Conservation (phyloP, 495 filamentous ascomycete species). For the Penicillium bialowiezense region DNA sequence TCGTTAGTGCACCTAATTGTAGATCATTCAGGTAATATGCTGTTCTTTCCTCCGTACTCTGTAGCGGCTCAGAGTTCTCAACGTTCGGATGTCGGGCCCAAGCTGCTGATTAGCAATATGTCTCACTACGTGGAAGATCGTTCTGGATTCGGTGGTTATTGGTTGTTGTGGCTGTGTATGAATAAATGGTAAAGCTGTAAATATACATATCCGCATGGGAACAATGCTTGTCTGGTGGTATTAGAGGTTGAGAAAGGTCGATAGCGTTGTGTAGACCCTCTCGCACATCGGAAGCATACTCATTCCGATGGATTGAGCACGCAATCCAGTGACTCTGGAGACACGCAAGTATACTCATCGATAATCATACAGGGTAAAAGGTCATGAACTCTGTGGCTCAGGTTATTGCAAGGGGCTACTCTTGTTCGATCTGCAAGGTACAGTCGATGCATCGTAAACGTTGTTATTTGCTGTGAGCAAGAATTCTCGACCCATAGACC, state of each 20-base stretch:
- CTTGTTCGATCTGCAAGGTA: constrained; percentile 5
- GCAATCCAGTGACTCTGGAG: too few species aligned
- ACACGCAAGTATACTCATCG: too few species aligned
- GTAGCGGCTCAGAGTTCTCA: neutral
- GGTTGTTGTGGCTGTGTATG: neutral
- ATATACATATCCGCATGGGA: too few species aligned
- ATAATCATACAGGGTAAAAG: too few species aligned
- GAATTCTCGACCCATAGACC: neutral
- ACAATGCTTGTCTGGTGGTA: too few species aligned
- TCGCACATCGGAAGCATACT: too few species aligned
- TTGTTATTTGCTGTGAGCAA: neutral
- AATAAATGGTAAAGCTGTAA: neutral
- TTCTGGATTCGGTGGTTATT: neutral
- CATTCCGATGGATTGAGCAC: too few species aligned
- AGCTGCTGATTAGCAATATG: neutral
- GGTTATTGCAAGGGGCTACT: constrained; percentile 1
- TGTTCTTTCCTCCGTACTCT: neutral
- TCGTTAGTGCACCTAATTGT: too few species aligned
- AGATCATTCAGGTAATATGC: too few species aligned
- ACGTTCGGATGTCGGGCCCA: constrained; percentile 1
- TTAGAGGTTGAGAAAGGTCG: too few species aligned
- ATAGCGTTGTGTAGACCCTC: too few species aligned
- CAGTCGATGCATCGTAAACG: neutral
- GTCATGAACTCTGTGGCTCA: neutral
- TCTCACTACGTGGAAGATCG: neutral